Conservation (phyloP, 1,139 yeast species). For the Debaryomyces sp. region DNA sequence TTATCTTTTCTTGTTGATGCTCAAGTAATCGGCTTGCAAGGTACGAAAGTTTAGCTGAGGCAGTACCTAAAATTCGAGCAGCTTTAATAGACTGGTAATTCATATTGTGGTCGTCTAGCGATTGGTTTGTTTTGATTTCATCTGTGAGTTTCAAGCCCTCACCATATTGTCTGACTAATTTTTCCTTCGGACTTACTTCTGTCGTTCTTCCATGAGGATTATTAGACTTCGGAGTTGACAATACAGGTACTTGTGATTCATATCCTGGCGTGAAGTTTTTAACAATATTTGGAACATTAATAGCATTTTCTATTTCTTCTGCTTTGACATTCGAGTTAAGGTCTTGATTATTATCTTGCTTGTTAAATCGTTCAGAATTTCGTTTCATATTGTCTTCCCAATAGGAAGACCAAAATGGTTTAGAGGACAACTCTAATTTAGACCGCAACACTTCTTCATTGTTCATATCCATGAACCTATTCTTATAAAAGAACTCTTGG, state of each 20-base stretch:
- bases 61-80: slow-evolving; percentile 55
- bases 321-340: slow-evolving; percentile 17
- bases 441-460: slow-evolving; percentile 26
- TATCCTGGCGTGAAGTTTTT: slow-evolving; percentile 8
- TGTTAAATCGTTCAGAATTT: slow-evolving; percentile 34
- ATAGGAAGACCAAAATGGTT: slow-evolving; percentile 53
- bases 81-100: slow-evolving; percentile 26
- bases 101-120: slow-evolving; percentile 16
- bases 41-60: slow-evolving; percentile 64
- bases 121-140: slow-evolving; percentile 17
- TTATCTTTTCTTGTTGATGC: slow-evolving; percentile 46
- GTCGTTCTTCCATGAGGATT: slow-evolving; percentile 1
- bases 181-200: slow-evolving; percentile 11
- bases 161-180: slow-evolving; percentile 19
- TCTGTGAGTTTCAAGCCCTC: slow-evolving; percentile 24
- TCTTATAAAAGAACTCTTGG: slow-evolving; percentile 57
- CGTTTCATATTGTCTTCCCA: slow-evolving; percentile 47
- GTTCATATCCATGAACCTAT: slow-evolving; percentile 42
- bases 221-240: slow-evolving; percentile 8
- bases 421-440: slow-evolving; percentile 34
- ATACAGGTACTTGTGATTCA: slow-evolving; percentile 7
- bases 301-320: slow-evolving; percentile 16
- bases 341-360: slow-evolving; percentile 27
- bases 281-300: slow-evolving; percentile 16
- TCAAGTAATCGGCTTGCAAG: slow-evolving; percentile 55